These are phyloP conservation scores for Codiaeum variegatum DNA, from an alignment of 441 rosid species.

Conservation along the genomic window DNA sequence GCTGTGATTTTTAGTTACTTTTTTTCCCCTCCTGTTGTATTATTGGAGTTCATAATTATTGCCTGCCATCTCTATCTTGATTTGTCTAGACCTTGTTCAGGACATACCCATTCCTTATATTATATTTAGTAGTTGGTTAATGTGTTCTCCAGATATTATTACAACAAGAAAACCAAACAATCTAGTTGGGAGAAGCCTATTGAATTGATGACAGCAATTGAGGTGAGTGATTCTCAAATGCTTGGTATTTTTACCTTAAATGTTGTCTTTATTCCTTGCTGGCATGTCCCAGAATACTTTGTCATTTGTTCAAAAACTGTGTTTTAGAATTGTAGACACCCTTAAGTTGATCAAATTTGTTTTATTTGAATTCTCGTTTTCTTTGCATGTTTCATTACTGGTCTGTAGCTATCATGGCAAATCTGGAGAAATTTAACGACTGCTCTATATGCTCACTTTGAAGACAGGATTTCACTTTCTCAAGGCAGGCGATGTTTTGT, in stretches of 20 bases:
- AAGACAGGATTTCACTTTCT: slow-evolving; percentile 48
- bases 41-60: not conserved
- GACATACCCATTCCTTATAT: not conserved
- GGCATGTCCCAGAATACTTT: slow-evolving; percentile 11
- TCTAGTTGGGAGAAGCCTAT: slow-evolving; percentile 98
- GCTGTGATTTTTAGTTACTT: slow-evolving; percentile 10
- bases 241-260: slow-evolving; percentile 18
- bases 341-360: slow-evolving; percentile 29
- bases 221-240: slow-evolving; percentile 52
- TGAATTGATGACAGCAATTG: slow-evolving; percentile 94
- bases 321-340: slow-evolving; percentile 21
- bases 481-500: slow-evolving; percentile 43
- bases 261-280: slow-evolving; percentile 8
- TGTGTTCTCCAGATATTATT: slow-evolving; percentile 67
- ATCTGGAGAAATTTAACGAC: slow-evolving; percentile 40
- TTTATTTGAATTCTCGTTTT: slow-evolving; percentile 33
- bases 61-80: not conserved
- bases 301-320: slow-evolving; percentile 12
- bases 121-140: slow-evolving; percentile 1
- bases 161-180: slow-evolving; percentile 85
- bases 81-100: not conserved
- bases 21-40: slow-evolving; percentile 9
- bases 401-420: slow-evolving; percentile 49
- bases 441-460: slow-evolving; percentile 43
- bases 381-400: slow-evolving; percentile 40